Conservation (phyloP, 73 alveolate species). For the Paramecium primaurelia region DNA sequence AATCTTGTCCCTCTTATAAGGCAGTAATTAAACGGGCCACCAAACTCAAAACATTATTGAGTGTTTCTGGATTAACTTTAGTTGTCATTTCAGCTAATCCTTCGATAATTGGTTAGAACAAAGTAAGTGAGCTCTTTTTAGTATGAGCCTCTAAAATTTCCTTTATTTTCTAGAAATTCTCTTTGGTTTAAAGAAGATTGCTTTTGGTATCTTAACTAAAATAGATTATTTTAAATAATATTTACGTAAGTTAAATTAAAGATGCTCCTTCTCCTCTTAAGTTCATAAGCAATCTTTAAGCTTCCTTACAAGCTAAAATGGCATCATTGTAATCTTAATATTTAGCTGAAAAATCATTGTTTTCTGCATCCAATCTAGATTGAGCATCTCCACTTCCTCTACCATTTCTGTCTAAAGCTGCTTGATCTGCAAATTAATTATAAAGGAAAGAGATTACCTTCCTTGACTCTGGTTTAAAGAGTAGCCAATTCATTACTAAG, state of each 20-base stretch:
- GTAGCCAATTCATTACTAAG: background rate
- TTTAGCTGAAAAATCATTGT: background rate
- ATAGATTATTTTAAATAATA: background rate
- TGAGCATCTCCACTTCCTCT: constrained; percentile 34
- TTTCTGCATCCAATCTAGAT: constrained; percentile 19
- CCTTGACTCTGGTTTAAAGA: background rate
- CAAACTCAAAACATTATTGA: constrained; percentile 29
- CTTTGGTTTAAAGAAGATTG: constrained; percentile 31
- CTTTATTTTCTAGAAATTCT: constrained; percentile 32
- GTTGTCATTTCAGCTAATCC: constrained; percentile 55
- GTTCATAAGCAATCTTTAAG: constrained; percentile 30
- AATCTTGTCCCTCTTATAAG: constrained; percentile 37
- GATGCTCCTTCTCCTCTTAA: constrained; percentile 41
- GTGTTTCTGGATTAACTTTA: constrained; percentile 34
- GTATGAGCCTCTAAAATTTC: constrained; percentile 33
- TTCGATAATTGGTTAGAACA: constrained; percentile 39
- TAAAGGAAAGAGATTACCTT: background rate
- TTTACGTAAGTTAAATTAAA: background rate
- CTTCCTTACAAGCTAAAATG: constrained; percentile 46
- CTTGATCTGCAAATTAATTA: background rate
- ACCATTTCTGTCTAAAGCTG: constrained; percentile 31
- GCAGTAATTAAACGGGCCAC: constrained; percentile 31
- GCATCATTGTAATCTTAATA: constrained; percentile 40
- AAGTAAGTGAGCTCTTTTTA: constrained; percentile 2
- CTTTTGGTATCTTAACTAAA: constrained; percentile 20